phyloP scores from a whole-genome alignment of 768 basidiomycete species.

The Cystofilobasidium macerans region DNA sequence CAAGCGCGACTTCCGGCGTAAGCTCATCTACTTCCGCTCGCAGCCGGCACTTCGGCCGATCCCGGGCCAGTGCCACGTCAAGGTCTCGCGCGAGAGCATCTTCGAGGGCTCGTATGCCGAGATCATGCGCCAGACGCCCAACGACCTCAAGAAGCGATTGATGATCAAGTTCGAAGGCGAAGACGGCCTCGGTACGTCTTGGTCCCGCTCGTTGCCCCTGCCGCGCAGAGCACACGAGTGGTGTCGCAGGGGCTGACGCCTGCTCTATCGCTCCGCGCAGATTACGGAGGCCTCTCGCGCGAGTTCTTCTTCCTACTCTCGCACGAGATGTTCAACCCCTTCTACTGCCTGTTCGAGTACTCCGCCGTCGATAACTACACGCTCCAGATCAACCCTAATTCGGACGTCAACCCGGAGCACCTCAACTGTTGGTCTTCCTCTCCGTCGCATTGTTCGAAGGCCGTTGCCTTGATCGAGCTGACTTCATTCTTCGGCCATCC shows the following conservation, averaged over 20 bases:
- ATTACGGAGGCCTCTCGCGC: constrained; percentile 95
- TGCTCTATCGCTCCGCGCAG: too few relatives aligned
- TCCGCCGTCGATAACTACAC: constrained; percentile 99
- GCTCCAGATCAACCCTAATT: constrained; percentile 96
- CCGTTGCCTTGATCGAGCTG: neutral
- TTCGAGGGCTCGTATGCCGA: constrained; percentile 99
- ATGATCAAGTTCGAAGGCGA: constrained; percentile 99
- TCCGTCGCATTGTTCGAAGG: too few relatives aligned
- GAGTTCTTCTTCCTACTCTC: constrained; percentile 99
- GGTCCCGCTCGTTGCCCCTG: neutral
- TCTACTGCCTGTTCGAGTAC: constrained; percentile 99
- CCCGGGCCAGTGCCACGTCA: constrained; percentile 98
- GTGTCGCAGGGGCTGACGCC: too few relatives aligned
- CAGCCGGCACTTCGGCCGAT: constrained; percentile 97
- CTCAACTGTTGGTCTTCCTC: constrained; percentile 51
- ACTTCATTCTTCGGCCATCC: neutral
- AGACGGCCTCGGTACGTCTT: constrained; percentile 59
- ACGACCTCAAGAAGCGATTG: constrained; percentile 91
- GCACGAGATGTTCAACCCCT: constrained; percentile 99
- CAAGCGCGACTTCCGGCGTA: constrained; percentile 98
- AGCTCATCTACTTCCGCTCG: constrained; percentile 98
- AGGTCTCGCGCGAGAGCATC: constrained; percentile 93
- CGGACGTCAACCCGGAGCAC: constrained; percentile 96
- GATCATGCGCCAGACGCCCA: constrained; percentile 98
- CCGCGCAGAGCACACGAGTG: too few relatives aligned